Evolutionary conservation across 1,284 basidiomycete genomes (phyloP).

Genomic region (Fomitopsis palustris): DNA sequence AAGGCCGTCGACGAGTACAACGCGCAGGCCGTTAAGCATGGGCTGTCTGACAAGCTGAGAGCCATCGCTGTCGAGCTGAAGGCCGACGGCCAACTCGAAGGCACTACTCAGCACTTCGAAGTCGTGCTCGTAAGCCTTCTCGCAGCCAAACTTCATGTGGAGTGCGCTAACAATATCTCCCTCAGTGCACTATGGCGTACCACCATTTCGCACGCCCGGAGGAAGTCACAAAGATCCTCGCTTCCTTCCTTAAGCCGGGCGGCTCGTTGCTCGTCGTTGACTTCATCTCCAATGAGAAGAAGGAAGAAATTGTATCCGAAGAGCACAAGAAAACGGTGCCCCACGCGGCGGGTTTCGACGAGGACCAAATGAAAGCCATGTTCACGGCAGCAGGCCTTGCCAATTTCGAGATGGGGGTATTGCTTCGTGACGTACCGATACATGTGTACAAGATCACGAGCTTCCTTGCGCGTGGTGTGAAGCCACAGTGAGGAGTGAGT

Average conservation of each 20-base stretch:
- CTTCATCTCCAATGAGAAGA: background rate
- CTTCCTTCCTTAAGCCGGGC: conserved; percentile 53
- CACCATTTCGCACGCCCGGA: conserved; percentile 57
- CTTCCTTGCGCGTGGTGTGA: background rate
- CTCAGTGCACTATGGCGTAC: conserved; percentile 61
- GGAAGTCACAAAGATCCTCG: conserved; percentile 44
- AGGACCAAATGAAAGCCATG: background rate
- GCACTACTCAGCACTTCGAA: conserved; percentile 46
- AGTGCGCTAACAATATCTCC: background rate
- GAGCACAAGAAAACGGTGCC: background rate
- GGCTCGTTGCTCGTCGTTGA: conserved; percentile 28
- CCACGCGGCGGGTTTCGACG: background rate
- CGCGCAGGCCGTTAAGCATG: conserved; percentile 42
- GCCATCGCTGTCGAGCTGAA: conserved; percentile 47
- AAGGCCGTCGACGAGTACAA: conserved; percentile 61
- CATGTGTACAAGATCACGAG: background rate
- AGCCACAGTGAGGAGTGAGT: background rate
- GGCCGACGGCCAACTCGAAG: conserved; percentile 43
- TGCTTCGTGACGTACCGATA: background rate
- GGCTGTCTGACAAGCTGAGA: conserved; percentile 58
- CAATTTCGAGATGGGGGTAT: background rate
- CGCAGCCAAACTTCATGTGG: background rate
- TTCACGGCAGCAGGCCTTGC: background rate
- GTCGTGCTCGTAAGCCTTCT: conserved; percentile 47
- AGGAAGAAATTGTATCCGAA: background rate